Evolutionary conservation across 768 basidiomycete species (phyloP), one percentile per base, ranked within the genome.

Genomic region (Kwoniella dendrophila): DNA sequence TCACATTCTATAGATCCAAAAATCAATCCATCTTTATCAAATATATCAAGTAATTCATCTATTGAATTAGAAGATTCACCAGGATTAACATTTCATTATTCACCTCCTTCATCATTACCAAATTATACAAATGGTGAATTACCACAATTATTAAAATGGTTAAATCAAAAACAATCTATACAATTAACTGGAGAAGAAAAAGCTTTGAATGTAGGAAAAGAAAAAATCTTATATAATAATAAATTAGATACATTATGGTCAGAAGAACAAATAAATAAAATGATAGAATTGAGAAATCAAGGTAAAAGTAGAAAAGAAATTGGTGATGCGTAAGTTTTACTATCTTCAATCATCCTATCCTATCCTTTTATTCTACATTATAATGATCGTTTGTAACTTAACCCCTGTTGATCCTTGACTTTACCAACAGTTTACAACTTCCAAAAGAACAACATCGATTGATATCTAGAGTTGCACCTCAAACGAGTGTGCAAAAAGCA

Each of bases 81-180:
- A 27, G 59, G 58, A 1, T 33, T 76, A 38, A 70, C 66, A 34
- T 68, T 77, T 40, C 74, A 77, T 43, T 70, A 79, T 50, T 70
- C 74, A 2, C 78, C 78, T 6, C 75, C 78, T 8, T 65, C 78
- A 12, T 64, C 74, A 7, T 64, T 71, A 7, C 76, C 76, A 22
- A 63, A 41, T 11, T 79, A 76, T 32, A 73, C 70, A 4, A 71
- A 69, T 11, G 78, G 78, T 0, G 44, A 49, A 3, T 62, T 74
- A 1, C 76, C 78, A 3, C 52, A 59, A n/a, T 40, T 79, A 18
- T 24, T 79, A 7, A 41, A 63, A 48, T 79, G 78, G 78, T 18
- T 73, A 4, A 53, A 56, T 1, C 76, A 74, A 0, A 43, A 72
- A 22, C n/a, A n/a, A n/a, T 32, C 26, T 10, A 66, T 76, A 26